Percentiles rank a stretch among this genome's conserved stretches.
Conservation (phyloP, 1,139 yeast genomes). For the Blastobotrys serpentis region DNA sequence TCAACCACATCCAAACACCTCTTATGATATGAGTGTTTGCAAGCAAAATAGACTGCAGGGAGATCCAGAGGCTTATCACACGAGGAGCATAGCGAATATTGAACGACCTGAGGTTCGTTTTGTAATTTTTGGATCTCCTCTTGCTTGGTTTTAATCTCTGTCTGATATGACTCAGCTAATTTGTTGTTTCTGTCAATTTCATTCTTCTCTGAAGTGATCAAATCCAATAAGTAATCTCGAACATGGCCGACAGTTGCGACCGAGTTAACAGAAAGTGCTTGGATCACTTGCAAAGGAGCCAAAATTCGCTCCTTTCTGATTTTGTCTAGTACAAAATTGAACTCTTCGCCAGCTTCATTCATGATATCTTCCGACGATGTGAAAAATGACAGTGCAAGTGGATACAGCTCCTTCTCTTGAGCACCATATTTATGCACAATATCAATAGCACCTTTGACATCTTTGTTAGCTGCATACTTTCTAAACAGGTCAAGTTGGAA, state of each 20-base stretch:
- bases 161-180: slow-evolving; percentile 65
- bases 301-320: slow-evolving; percentile 56
- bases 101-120: slow-evolving; percentile 60
- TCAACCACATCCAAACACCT: slow-evolving; percentile 54
- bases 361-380: slow-evolving; percentile 58
- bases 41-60: slow-evolving; percentile 82
- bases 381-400: slow-evolving; percentile 62
- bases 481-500: slow-evolving; percentile 66
- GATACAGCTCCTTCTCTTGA: slow-evolving; percentile 62
- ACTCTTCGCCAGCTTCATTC: slow-evolving; percentile 52
- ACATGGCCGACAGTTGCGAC: slow-evolving; percentile 73
- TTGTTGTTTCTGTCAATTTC: slow-evolving; percentile 70
- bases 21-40: slow-evolving; percentile 86
- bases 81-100: slow-evolving; percentile 66
- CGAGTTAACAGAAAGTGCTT: slow-evolving; percentile 60
- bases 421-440: slow-evolving; percentile 61
- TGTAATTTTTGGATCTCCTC: slow-evolving; percentile 53
- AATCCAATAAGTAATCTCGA: slow-evolving; percentile 64
- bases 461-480: slow-evolving; percentile 57
- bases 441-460: slow-evolving; percentile 56
- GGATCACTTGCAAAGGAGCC: slow-evolving; percentile 75
- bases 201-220: slow-evolving; percentile 57
- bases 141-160: slow-evolving; percentile 60
- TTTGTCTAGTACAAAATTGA: slow-evolving; percentile 51
- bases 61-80: slow-evolving; percentile 70